A percentile compares a stretch with the other conserved stretches of the same genome.
These are phyloP conservation scores for Zhuliangozyma blackwelliae DNA, from an alignment of 1,139 yeast genomes.

Conservation along the genomic window DNA sequence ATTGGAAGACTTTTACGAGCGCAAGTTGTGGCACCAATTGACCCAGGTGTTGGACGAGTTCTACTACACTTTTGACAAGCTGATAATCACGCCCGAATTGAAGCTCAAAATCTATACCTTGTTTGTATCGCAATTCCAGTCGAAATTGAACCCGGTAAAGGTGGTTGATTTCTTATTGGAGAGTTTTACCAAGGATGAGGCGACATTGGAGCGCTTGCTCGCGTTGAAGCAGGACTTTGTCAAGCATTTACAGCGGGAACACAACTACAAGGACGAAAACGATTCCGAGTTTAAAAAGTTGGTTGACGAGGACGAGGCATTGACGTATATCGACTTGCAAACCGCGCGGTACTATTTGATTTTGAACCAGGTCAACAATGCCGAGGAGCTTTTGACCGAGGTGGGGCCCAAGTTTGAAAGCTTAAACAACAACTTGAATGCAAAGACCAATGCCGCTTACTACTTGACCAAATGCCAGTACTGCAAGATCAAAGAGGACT, in stretches of 20 bases:
- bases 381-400: conserved; percentile 66
- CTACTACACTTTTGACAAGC: conserved; percentile 31
- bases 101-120: conserved; percentile 66
- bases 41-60: conserved; percentile 64
- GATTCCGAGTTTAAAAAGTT: conserved; percentile 33
- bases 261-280: conserved; percentile 26
- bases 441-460: conserved; percentile 75
- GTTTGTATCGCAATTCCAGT: conserved; percentile 63
- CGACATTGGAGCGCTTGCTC: conserved; percentile 53
- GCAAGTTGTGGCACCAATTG: conserved; percentile 77
- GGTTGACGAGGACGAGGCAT: conserved; percentile 37
- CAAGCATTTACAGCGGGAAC: conserved; percentile 23
- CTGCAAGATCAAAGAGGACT: conserved; percentile 71
- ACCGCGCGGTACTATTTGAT: conserved; percentile 67
- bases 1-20: conserved; percentile 82
- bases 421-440: conserved; percentile 52
- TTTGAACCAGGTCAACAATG: conserved; percentile 54
- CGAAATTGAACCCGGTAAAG: conserved; percentile 73
- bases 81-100: conserved; percentile 49
- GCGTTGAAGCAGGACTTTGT: conserved; percentile 49
- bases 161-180: conserved; percentile 70
- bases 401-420: conserved; percentile 55
- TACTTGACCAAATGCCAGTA: conserved; percentile 78
- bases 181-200: conserved; percentile 39
- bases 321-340: conserved; percentile 69